phyloP scores from a whole-genome alignment of 1,284 basidiomycete species.

The Filobasidium uniguttulatum region DNA sequence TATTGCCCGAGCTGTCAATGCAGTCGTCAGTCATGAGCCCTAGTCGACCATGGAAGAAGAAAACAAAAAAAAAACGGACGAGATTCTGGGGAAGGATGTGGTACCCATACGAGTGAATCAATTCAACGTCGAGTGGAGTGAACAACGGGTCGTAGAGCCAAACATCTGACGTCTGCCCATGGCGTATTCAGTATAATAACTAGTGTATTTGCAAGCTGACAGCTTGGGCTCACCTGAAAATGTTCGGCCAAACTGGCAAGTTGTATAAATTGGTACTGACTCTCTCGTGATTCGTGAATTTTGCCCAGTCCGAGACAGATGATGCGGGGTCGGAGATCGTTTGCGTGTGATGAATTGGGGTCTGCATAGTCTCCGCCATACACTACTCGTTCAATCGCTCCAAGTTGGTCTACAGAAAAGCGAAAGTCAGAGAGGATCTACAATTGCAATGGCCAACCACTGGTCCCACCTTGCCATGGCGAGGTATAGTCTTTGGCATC shows the following conservation, averaged over 20 bases:
- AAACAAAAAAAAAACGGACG: slow-evolving; percentile 1
- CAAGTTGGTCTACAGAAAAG: too few relatives aligned
- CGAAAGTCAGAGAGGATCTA: too few relatives aligned
- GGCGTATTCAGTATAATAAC: not conserved
- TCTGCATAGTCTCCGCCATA: too few relatives aligned
- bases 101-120: not conserved
- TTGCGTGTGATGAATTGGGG: too few relatives aligned
- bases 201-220: not conserved
- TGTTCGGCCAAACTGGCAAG: not conserved
- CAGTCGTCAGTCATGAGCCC: too few relatives aligned
- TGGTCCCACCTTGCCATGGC: too few relatives aligned
- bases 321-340: too few relatives aligned
- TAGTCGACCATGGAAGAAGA: too few relatives aligned
- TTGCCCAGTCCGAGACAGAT: slow-evolving; percentile 7
- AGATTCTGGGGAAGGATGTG: not conserved
- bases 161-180: not conserved
- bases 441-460: too few relatives aligned
- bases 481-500: too few relatives aligned
- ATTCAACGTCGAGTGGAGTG: not conserved
- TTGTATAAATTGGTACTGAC: slow-evolving; percentile 2
- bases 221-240: not conserved
- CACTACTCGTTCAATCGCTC: too few relatives aligned
- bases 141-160: slow-evolving; percentile 4
- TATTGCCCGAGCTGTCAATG: not conserved
- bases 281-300: slow-evolving; percentile 2